Evolutionary conservation across 495 filamentous ascomycete genomes (phyloP).

Genomic region (Letharia columbiana): DNA sequence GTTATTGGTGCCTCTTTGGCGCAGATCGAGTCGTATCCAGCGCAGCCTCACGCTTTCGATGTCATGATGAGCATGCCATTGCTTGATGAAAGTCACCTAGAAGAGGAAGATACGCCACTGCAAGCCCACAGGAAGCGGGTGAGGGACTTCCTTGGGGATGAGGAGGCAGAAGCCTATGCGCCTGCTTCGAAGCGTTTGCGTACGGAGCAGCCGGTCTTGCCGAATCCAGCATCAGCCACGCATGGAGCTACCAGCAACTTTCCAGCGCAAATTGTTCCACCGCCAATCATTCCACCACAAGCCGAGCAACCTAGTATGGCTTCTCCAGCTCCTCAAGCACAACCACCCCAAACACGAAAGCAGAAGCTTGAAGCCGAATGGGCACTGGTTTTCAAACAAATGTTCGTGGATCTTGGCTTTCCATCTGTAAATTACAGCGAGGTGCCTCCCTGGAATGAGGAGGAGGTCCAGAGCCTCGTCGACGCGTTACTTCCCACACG

Average conservation of each 20-base stretch:
- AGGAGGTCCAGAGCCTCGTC: conserved; percentile 1
- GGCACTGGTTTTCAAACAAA: not conserved
- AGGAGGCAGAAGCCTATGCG: not conserved
- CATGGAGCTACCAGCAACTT: not conserved
- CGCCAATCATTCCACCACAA: not conserved
- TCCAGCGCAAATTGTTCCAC: not conserved
- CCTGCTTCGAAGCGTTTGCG: not conserved
- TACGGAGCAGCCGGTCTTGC: not conserved
- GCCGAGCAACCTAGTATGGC: not conserved
- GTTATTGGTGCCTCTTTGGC: not conserved
- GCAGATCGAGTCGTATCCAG: not conserved
- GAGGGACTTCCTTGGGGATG: not conserved
- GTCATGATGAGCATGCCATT: not conserved
- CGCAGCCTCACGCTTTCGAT: not conserved
- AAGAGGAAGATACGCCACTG: not conserved
- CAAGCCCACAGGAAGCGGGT: not conserved
- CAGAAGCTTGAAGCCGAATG: not conserved
- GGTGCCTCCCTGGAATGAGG: not conserved
- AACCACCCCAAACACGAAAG: not conserved
- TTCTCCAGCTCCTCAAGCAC: not conserved
- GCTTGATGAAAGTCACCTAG: not conserved
- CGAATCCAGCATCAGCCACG: not conserved
- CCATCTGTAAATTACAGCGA: not conserved
- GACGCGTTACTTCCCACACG: not conserved
- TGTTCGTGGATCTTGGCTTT: not conserved